Percentiles rank a stretch among this genome's conserved stretches.
Conservation (phyloP, 2,329 filamentous ascomycete species). For the Trichothecium roseum region DNA sequence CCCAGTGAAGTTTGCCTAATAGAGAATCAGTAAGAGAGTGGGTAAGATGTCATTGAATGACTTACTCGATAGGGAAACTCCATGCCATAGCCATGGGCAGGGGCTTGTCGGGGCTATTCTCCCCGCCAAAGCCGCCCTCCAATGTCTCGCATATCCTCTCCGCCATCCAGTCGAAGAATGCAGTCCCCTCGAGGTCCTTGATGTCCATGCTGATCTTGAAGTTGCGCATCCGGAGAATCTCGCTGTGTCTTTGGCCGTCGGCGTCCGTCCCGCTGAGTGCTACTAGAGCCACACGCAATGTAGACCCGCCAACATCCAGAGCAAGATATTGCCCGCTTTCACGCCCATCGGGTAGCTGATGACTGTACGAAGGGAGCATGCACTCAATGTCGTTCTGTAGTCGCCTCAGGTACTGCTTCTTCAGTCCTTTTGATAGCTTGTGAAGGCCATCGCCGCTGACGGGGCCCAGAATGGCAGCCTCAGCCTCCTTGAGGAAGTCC, state of each 20-base stretch:
- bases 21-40: constrained; percentile 11
- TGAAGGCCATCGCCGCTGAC: constrained; percentile 33
- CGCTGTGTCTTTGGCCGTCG: constrained; percentile 27
- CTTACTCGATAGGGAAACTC: constrained; percentile 62
- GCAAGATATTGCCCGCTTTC: constrained; percentile 51
- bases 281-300: constrained; percentile 53
- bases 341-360: constrained; percentile 49
- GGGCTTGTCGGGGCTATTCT: constrained; percentile 26
- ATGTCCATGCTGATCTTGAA: constrained; percentile 47
- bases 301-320: constrained; percentile 61
- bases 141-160: constrained; percentile 47
- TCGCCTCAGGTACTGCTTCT: constrained; percentile 42
- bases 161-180: constrained; percentile 62
- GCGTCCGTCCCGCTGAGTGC: constrained; percentile 39
- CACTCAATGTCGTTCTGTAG: constrained; percentile 41
- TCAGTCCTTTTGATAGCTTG: constrained; percentile 37
- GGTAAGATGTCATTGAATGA: constrained; percentile 7
- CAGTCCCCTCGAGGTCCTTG: constrained; percentile 45
- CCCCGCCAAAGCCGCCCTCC: constrained; percentile 24
- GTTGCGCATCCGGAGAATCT: constrained; percentile 42
- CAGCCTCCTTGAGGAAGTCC: constrained; percentile 48
- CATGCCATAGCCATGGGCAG: constrained; percentile 54
- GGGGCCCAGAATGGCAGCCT: constrained; percentile 38
- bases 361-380: constrained; percentile 59
- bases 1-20: constrained; percentile 53